A percentile compares a stretch with the other conserved stretches of the same genome.
Evolutionary conservation across 1,139 yeast species (phyloP).

Genomic region (Pichia sp.): DNA sequence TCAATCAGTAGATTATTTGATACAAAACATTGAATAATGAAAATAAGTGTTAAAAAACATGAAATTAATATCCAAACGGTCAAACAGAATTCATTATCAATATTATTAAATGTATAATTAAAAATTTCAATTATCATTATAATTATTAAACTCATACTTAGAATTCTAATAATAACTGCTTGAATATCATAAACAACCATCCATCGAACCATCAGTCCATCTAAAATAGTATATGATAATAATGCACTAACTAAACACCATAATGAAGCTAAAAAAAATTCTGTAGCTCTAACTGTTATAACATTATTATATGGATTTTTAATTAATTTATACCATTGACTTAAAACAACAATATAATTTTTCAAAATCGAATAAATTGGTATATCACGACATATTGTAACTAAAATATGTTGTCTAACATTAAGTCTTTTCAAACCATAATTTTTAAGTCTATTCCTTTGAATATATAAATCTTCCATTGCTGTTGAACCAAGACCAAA

Average conservation of each 20-base stretch:
- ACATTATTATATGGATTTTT: slow-evolving; percentile 26
- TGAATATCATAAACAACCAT: slow-evolving; percentile 81
- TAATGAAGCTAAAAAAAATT: slow-evolving; percentile 62
- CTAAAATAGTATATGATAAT: slow-evolving; percentile 75
- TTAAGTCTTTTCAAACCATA: slow-evolving; percentile 62
- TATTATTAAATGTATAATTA: slow-evolving; percentile 52
- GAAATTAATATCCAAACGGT: slow-evolving; percentile 91
- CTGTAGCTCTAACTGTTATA: slow-evolving; percentile 58
- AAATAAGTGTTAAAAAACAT: slow-evolving; percentile 76
- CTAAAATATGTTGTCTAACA: slow-evolving; percentile 68
- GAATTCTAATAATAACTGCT: slow-evolving; percentile 81
- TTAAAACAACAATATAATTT: slow-evolving; percentile 24
- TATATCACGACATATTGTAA: slow-evolving; percentile 67
- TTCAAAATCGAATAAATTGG: slow-evolving; percentile 36
- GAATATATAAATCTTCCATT: slow-evolving; percentile 23
- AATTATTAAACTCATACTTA: slow-evolving; percentile 72
- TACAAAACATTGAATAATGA: slow-evolving; percentile 80
- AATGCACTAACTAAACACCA: slow-evolving; percentile 88
- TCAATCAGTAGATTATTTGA: slow-evolving; percentile 74
- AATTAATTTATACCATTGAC: slow-evolving; percentile 22
- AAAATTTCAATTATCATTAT: slow-evolving; percentile 65
- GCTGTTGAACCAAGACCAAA: slow-evolving; percentile 26
- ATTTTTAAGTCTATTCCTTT: slow-evolving; percentile 38
- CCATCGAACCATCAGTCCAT: slow-evolving; percentile 90
- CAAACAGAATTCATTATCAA: slow-evolving; percentile 51